Evolutionary conservation across 2,329 filamentous ascomycete species (phyloP), one percentile per base, ranked within the genome.

Genomic region (Capronia epimyces): DNA sequence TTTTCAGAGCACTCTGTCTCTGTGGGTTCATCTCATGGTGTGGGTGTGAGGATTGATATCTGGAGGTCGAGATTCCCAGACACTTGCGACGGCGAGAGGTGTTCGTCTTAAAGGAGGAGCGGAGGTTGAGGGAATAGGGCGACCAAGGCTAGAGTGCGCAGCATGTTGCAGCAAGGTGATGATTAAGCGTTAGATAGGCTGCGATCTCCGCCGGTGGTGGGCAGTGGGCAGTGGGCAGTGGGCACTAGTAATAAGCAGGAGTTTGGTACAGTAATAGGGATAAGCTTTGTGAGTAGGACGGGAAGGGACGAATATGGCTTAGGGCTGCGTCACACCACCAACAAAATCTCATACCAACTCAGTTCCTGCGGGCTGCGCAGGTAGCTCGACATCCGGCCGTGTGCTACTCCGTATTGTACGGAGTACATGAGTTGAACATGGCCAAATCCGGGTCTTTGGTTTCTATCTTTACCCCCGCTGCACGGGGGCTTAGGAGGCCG

Each of bases 21-120:
- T 39, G 42, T 21, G 49, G 12, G 18, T 34, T 52, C 51, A 48
- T 48, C 40, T 59, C 53, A 55, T 51, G 27, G 37, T 55, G 36
- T 20, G 39, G 37, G 40, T 21, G 10, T 36, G 13, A 43, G 18
- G 18, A 31, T 43, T 15, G 8, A 37, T 37, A 20, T 12, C 13
- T 31, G 42, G 21, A 44, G 13, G 31, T 32, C 37, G 40, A 18
- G n/a, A 13, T n/a, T 32, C 24, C 39, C 49, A 20, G 31, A 22
- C 32, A 27, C 10, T 24, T 18, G 24, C 25, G 21, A 29, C 34
- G 39, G 42, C 16, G 43, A 12, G 22, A 29, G 43, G 21, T n/a
- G 10, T 24, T n/a, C 39, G 39, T 24, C 10, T 13, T 9, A 39
- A 6, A 24, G 37, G 29, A 40, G 31, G 24, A 48, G 45, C 31